phyloP scores from a whole-genome alignment of 2,329 filamentous ascomycete genomes.

The Xylariales sp. region DNA sequence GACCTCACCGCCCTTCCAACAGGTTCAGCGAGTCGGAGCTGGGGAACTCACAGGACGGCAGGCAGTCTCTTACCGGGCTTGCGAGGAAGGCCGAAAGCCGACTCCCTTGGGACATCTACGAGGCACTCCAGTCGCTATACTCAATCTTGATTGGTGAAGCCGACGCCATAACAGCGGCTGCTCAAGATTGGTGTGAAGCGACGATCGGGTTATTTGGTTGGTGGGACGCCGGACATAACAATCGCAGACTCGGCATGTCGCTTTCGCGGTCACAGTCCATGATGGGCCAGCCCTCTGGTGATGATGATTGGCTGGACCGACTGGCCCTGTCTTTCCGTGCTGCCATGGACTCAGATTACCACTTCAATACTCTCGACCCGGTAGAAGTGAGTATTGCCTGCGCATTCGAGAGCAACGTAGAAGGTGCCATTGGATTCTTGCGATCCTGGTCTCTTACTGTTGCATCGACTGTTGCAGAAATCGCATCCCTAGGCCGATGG shows the following conservation, averaged over 20 bases:
- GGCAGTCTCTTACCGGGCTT: slow-evolving; percentile 57
- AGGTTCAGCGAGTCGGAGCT: slow-evolving; percentile 30
- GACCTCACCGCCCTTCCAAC: slow-evolving; percentile 25
- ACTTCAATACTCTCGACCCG: slow-evolving; percentile 69
- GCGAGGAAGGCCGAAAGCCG: slow-evolving; percentile 76
- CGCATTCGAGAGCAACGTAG: slow-evolving; percentile 75
- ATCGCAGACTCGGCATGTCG: slow-evolving; percentile 28
- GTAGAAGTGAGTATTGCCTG: slow-evolving; percentile 80
- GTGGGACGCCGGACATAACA: slow-evolving; percentile 75
- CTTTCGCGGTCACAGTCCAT: slow-evolving; percentile 34
- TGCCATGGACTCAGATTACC: slow-evolving; percentile 64
- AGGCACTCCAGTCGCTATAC: slow-evolving; percentile 77
- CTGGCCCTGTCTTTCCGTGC: slow-evolving; percentile 68
- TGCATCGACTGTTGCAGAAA: slow-evolving; percentile 72
- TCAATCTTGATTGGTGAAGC: slow-evolving; percentile 73
- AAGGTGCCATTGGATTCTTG: slow-evolving; percentile 69
- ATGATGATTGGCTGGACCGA: slow-evolving; percentile 68
- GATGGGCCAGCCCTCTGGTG: slow-evolving; percentile 32
- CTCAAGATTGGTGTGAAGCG: slow-evolving; percentile 91
- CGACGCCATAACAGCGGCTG: slow-evolving; percentile 68
- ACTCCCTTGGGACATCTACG: slow-evolving; percentile 86
- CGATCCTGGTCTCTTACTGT: slow-evolving; percentile 77
- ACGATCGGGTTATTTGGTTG: slow-evolving; percentile 78
- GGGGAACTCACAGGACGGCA: slow-evolving; percentile 32
- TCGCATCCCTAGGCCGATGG: slow-evolving; percentile 82